Conservation (phyloP, 2,329 filamentous ascomycete genomes). For the Fusarium albidum region DNA sequence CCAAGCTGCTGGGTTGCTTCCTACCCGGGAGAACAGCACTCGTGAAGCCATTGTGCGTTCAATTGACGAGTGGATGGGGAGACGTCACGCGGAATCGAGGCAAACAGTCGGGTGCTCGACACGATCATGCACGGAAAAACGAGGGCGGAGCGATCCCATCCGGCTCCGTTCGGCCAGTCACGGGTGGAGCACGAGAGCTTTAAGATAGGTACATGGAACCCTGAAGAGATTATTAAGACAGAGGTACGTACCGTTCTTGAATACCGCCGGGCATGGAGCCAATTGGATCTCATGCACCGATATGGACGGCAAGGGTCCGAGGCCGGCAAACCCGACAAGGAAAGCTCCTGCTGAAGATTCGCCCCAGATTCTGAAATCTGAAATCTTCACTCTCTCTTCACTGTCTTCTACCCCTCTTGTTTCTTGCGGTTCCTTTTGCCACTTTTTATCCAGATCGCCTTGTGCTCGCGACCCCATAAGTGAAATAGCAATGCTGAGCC, state of each 20-base stretch:
- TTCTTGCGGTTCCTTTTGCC: neutral
- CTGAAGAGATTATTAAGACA: conserved; percentile 30
- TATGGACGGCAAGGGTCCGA: conserved; percentile 26
- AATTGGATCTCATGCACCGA: conserved; percentile 12
- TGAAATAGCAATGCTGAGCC: conserved; percentile 41
- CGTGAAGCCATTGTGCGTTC: conserved; percentile 66
- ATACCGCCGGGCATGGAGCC: no score
- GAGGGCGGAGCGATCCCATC: conserved; percentile 39
- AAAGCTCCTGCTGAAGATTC: conserved; percentile 13
- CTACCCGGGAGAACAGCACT: conserved; percentile 66
- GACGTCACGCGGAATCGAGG: conserved; percentile 40
- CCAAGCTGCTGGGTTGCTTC: conserved; percentile 21
- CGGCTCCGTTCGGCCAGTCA: conserved; percentile 34
- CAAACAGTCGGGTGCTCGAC: conserved; percentile 33
- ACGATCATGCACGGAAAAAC: conserved; percentile 41
- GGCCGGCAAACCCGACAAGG: conserved; percentile 25
- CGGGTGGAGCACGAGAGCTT: conserved; percentile 10
- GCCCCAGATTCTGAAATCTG: conserved; percentile 15
- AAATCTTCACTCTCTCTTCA: conserved; percentile 14
- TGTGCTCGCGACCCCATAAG: conserved; percentile 12
- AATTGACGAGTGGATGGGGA: conserved; percentile 51
- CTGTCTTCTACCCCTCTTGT: neutral
- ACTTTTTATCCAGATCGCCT: neutral
- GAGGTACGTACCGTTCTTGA: conserved; percentile 1
- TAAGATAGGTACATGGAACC: neutral